Percentiles rank a stretch among this genome's conserved stretches.
These are phyloP conservation scores for Miamiensis avidus DNA, from an alignment of 169 alveolate genomes.

Conservation along the genomic window DNA sequence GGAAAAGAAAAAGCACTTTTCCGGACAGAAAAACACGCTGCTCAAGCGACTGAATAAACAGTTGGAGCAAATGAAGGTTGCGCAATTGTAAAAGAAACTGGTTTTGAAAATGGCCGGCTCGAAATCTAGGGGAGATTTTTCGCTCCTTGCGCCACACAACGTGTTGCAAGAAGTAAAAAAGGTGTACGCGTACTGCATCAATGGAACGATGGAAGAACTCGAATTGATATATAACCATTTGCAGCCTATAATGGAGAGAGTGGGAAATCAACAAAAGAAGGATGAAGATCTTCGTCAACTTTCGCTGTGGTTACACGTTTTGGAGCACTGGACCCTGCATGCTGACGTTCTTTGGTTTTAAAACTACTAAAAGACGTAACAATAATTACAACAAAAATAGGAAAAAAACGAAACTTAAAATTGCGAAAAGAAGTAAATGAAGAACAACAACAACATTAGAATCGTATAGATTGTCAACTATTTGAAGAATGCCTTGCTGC, in stretches of 20 bases:
- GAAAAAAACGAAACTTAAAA: no score
- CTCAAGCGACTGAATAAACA: constrained; percentile 30
- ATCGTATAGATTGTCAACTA: no score
- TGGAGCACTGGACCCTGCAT: constrained; percentile 7
- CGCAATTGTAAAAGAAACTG: neutral
- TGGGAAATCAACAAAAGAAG: neutral
- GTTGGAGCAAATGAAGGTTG: neutral
- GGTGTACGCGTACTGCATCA: constrained; percentile 35
- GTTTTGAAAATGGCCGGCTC: neutral
- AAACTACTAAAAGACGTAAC: no score
- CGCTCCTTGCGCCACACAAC: no score
- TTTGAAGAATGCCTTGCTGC: no score
- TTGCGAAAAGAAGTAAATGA: no score
- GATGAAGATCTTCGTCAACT: neutral
- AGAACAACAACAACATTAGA: no score
- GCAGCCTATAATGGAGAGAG: neutral
- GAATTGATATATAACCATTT: neutral
- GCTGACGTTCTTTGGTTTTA: neutral
- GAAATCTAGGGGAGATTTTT: no score
- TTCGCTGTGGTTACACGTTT: neutral
- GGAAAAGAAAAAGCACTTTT: constrained; percentile 26
- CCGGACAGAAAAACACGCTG: constrained; percentile 23
- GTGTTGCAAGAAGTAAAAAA: constrained; percentile 18
- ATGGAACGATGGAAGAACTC: constrained; percentile 25
- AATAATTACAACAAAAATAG: no score